Evolutionary conservation across 768 basidiomycete species (phyloP), one percentile per base, ranked within the genome.

Genomic region (Trametes meyenii): DNA sequence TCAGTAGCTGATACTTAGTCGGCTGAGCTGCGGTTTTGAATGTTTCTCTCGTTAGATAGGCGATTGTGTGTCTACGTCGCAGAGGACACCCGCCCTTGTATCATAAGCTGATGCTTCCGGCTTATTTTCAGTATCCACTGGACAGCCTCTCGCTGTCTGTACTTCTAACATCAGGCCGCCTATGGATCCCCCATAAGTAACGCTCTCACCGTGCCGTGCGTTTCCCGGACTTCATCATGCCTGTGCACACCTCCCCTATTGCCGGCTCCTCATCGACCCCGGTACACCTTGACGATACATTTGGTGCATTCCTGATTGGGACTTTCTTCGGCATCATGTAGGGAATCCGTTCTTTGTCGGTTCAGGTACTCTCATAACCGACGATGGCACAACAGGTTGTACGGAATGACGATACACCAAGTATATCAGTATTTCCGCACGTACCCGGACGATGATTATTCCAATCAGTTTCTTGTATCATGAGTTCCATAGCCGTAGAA

Each of bases 281-380:
- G 8, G n/a, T n/a, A 10, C 13, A 40, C 35, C 19, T 58, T 33
- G 49, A 58, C 17, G 49, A 58, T 1, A 60, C 58, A 4, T 60
- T 60, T 21, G 58, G 58, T 8, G 50, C 51, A 13, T 52, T 60
- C 38, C 50, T 60, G 6, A 46, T 60, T 24, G 52, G 58, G 26
- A 60, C 58, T 19, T 35, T 60, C n/a, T 26, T 60, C 11, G 50
- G 33, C 5, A 36, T 60, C 16, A 53, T 60, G 58, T 60, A 35
- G 12, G n/a, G 7, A 6, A 16, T 24, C 3, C 17, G 8, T 8
- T 26, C 11, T 7, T 33, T 16, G 14, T 24, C 33, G 23, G 8
- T 12, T 38, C 55, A 5, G 12, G 23, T 14, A 17, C 13, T 16
- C 12, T 3, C 14, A 5, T 8, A 4, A 23, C 10, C 21, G 16